Base-by-base conservation (phyloP, 2,329 filamentous ascomycete species). In the Cladosporium austrohemisphaericum region DNA sequence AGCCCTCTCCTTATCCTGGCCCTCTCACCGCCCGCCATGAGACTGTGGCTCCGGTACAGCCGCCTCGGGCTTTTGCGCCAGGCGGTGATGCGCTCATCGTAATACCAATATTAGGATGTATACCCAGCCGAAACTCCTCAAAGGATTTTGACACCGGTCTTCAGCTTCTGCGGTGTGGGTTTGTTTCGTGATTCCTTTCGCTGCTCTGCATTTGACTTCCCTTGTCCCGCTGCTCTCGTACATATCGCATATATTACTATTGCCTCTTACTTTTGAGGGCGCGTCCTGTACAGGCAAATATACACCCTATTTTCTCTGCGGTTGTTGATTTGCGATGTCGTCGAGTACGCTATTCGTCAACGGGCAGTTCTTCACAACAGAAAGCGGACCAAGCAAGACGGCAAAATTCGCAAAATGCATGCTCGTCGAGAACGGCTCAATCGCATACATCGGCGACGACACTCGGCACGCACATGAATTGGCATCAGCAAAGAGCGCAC, bases 391-490 rank as follows among this genome's bases (percentile, higher is more conserved):
- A 3, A 13, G 23, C 19, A 38, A 36, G 14, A 50, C 41, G 4
- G 51, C 46, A 32, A 47, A 59, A 2, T 68, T 66, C 41, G 58
- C 60, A 5, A 55, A 68, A 8, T 57, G 61, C 8, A 67, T 76
- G 61, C 59, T 75, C 11, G 59, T 75, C 14, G 55, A 67, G 10
- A 60, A 68, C 46, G 71, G 67, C 26, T 65, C 58, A 14, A 75
- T 76, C 40, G 54, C 57, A 7, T 68, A 73, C 52, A 63, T 76
- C 26, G 73, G 74, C 6, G 44, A 47, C 11, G 25, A 52, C 7
- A 57, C 65, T 2, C 50, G 68, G 14, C 57, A 70, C 41, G 54
- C 1, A 63, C 63, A 18, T 55, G 38, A 14, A 40, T 49, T 48
- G 41, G 50, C 33, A 52, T 58, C 14, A 49, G 63, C 11, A 45